Base-by-base conservation (phyloP, 2,329 filamentous ascomycete species). In the Fonsecaea nubica region DNA sequence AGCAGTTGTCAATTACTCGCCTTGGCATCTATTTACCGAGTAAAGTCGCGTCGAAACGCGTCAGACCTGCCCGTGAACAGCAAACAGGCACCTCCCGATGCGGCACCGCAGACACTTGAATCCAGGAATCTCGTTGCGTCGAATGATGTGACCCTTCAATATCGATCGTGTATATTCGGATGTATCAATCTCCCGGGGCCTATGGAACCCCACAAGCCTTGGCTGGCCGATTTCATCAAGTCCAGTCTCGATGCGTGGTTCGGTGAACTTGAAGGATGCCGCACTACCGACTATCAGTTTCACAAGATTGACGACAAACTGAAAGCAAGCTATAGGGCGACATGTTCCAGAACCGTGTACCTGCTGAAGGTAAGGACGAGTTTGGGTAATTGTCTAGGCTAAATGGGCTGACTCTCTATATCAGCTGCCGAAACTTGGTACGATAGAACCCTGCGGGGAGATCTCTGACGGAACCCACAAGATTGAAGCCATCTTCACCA, bases 381-480 rank as follows among this genome's bases (percentile, higher is more conserved):
- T 32, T 36, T 32, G 30, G 25, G 10, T 5, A 6, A 3, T 25
- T 59, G 4, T 33, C 35, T 30, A 3, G 38, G 6, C 42, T 35
- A 21, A 25, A 35, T 13, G 13, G 18, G 33, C 7, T 18, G 18
- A 59, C 42, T n/a, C 8, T 21, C 33, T 9, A 5, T n/a, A 32
- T 21, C 30, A 59, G 57, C 33, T 36, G 30, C 42, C 57, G 32
- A 33, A 21, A 48, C 42, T 50, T n/a, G 42, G 57, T 33, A 21
- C 18, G 6, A 36, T 15, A 25, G 57, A 59, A 36, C 30, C 57
- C 4, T 30, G 25, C n/a, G 57, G 62, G n/a, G 53, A 61, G 48
- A 54, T 67, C 6, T 62, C 62, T 7, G 65, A 67, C 45, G 65
- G 65, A 21, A 58, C 25, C 50, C 62, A 67, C 48, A 33, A 18